These are phyloP conservation scores for Bacidia gigantensis DNA, from an alignment of 495 filamentous ascomycete species.

Conservation along the genomic window DNA sequence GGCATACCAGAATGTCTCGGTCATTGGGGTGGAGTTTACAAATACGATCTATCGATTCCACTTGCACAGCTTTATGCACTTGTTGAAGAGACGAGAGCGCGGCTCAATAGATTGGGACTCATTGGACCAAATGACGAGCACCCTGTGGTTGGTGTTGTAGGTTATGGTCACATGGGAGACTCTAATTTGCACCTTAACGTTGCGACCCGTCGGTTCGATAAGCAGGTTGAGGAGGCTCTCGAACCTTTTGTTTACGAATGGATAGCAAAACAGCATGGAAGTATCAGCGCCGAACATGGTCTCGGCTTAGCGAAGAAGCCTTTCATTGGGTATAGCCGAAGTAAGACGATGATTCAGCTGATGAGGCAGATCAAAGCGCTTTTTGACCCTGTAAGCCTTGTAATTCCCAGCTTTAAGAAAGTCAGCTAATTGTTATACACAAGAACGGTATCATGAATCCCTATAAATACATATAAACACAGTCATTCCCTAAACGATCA, in stretches of 20 bases:
- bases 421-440: background rate
- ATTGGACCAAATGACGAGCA: conserved; percentile 62
- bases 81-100: conserved; percentile 66
- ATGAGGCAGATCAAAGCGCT: conserved; percentile 89
- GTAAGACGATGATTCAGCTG: conserved; percentile 65
- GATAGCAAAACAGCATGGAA: conserved; percentile 74
- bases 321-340: conserved; percentile 85
- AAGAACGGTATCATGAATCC: conserved; percentile 90
- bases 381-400: conserved; percentile 72
- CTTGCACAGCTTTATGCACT: conserved; percentile 74
- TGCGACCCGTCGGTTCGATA: conserved; percentile 64
- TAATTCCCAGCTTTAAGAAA: background rate
- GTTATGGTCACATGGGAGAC: conserved; percentile 97
- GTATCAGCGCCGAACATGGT: conserved; percentile 93
- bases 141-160: conserved; percentile 79
- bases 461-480: conserved; percentile 83
- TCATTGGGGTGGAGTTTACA: conserved; percentile 92
- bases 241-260: conserved; percentile 97
- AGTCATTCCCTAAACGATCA: too few relatives aligned
- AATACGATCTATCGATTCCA: conserved; percentile 95
- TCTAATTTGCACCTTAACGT: conserved; percentile 90
- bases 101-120: conserved; percentile 57
- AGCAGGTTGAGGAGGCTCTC: conserved; percentile 72
- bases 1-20: conserved; percentile 77
- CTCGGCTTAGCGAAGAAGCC: conserved; percentile 88